Evolutionary conservation across 768 basidiomycete species (phyloP).

Genomic region (Cyathus striatus): DNA sequence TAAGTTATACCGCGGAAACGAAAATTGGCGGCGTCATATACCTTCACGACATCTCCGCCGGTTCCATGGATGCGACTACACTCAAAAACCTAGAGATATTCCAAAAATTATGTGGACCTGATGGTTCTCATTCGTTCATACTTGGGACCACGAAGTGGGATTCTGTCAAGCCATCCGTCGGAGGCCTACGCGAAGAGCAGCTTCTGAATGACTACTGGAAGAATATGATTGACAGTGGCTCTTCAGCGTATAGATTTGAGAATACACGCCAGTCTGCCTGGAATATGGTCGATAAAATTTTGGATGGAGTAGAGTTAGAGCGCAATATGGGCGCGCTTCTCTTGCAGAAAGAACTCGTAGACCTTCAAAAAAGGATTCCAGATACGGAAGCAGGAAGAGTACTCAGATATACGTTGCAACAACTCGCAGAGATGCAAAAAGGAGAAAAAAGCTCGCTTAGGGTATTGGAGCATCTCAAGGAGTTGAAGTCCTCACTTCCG

Average conservation of each 20-base stretch:
- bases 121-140: constrained; percentile 6
- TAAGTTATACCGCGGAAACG: not conserved
- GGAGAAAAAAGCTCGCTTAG: too few species aligned
- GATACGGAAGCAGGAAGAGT: constrained; percentile 22
- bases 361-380: constrained; percentile 18
- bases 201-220: constrained; percentile 12
- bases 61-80: not conserved
- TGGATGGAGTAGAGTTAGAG: too few species aligned
- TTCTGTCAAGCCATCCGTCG: constrained; percentile 3
- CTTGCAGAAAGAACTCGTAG: constrained; percentile 15
- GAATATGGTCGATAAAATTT: constrained; percentile 16
- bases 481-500: too few species aligned
- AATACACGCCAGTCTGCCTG: constrained; percentile 11
- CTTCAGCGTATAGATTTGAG: constrained; percentile 8
- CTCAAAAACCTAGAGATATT: not conserved
- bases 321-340: constrained; percentile 1
- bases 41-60: not conserved
- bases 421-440: constrained; percentile 7
- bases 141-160: constrained; percentile 27
- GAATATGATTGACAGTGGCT: constrained; percentile 8
- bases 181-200: constrained; percentile 12
- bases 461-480: too few species aligned
- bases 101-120: not conserved
- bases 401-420: constrained; percentile 4
- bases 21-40: not conserved